Percentiles rank a stretch among this genome's conserved stretches.
These are phyloP conservation scores for Populus alba DNA, from an alignment of 345 rosid species.

Conservation along the genomic window DNA sequence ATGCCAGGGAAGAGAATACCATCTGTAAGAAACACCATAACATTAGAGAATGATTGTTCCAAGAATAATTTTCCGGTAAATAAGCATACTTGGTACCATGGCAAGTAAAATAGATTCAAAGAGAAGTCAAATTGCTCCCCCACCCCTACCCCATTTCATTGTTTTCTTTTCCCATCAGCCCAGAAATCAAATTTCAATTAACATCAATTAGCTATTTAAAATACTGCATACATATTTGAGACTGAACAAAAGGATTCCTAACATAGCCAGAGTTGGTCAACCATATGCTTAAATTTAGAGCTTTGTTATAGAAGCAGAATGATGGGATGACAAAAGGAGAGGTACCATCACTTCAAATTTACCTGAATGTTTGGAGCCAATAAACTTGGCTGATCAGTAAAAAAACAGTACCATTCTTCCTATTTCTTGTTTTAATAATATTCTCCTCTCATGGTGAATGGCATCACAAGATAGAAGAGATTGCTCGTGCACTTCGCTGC, in stretches of 20 bases:
- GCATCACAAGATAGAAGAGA: conserved; percentile 72
- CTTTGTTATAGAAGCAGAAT: neutral
- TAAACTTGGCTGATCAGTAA: conserved; percentile 97
- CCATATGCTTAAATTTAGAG: neutral
- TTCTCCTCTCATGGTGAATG: conserved; percentile 88
- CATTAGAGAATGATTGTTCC: conserved; percentile 4
- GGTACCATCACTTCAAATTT: neutral
- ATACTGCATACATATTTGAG: neutral
- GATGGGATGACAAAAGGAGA: neutral
- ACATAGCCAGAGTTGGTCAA: neutral
- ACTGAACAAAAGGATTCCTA: neutral
- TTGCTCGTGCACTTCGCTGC: conserved; percentile 97
- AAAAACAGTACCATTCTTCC: conserved; percentile 98
- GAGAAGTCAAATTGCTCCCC: neutral
- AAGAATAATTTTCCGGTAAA: neutral
- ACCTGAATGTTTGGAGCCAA: conserved; percentile 99
- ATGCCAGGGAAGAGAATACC: conserved; percentile 95
- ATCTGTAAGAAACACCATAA: conserved; percentile 51
- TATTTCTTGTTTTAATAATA: conserved; percentile 89
- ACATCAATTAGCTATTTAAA: neutral
- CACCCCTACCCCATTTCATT: neutral
- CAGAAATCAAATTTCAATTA: neutral
- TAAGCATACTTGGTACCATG: neutral
- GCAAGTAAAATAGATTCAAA: neutral
- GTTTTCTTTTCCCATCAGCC: neutral